Percentiles rank a stretch among this genome's conserved stretches.
Evolutionary conservation across 345 rosid genomes (phyloP).

Genomic region (Corymbia maculata): DNA sequence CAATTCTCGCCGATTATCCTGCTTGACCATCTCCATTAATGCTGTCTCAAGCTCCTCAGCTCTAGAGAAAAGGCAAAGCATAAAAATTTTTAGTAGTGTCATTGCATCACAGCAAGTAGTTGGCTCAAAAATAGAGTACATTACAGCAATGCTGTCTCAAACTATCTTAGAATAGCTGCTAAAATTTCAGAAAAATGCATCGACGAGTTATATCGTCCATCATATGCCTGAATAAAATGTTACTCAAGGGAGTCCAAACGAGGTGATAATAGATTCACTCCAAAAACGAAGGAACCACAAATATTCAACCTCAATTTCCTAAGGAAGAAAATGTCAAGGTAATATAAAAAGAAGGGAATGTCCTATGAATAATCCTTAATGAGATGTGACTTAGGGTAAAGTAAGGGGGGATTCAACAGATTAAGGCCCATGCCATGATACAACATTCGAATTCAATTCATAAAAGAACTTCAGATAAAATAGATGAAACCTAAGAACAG

Average conservation of each 20-base stretch:
- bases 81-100: not conserved
- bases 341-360: not conserved
- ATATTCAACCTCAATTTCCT: not conserved
- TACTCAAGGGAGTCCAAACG: not conserved
- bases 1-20: slow-evolving; percentile 87
- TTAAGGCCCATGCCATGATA: not conserved
- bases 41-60: slow-evolving; percentile 99
- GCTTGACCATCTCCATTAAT: slow-evolving; percentile 99
- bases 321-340: not conserved
- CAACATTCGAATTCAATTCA: not conserved
- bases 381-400: not conserved
- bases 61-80: slow-evolving; percentile 28
- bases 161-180: not conserved
- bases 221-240: not conserved
- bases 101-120: not conserved
- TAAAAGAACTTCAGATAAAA: not conserved
- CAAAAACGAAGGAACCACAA: not conserved
- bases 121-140: not conserved
- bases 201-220: not conserved
- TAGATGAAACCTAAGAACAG: slow-evolving; percentile 60
- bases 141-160: not conserved
- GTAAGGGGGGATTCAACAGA: not conserved
- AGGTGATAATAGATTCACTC: not conserved
- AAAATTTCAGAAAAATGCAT: not conserved
- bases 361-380: not conserved